These are phyloP conservation scores for Phytophthora boehmeriae DNA, from an alignment of 352 stramenopile genomes.

Conservation along the genomic window DNA sequence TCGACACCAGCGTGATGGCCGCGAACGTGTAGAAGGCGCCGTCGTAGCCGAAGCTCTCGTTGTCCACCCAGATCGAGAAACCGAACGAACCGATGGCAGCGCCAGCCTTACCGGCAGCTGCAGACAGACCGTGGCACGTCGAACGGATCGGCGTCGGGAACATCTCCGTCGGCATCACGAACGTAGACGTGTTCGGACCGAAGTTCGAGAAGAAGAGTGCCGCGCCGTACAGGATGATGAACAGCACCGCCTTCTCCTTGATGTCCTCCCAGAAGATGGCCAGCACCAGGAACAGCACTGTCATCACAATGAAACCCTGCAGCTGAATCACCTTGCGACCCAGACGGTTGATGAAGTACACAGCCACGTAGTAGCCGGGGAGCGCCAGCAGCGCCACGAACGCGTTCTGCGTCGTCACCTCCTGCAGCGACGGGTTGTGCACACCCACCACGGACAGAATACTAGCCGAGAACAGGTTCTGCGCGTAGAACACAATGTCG, in stretches of 20 bases:
- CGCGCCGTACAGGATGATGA: slow-evolving; percentile 78
- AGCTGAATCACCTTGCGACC: slow-evolving; percentile 79
- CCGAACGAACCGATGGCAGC: slow-evolving; percentile 73
- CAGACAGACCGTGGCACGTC: slow-evolving; percentile 89
- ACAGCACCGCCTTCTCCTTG: slow-evolving; percentile 52
- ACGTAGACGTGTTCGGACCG: slow-evolving; percentile 86
- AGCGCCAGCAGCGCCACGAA: slow-evolving; percentile 76
- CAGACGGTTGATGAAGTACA: slow-evolving; percentile 74
- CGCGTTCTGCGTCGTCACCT: slow-evolving; percentile 61
- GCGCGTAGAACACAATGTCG: slow-evolving; percentile 84
- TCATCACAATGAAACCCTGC: slow-evolving; percentile 75
- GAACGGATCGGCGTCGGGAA: slow-evolving; percentile 85
- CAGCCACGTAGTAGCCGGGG: slow-evolving; percentile 81
- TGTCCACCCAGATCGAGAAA: slow-evolving; percentile 69
- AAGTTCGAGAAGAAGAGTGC: slow-evolving; percentile 89
- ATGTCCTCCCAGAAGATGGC: slow-evolving; percentile 69
- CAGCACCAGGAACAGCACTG: slow-evolving; percentile 64
- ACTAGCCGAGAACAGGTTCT: slow-evolving; percentile 80
- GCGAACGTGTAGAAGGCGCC: slow-evolving; percentile 70
- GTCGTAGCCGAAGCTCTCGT: slow-evolving; percentile 58
- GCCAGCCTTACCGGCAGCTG: slow-evolving; percentile 86
- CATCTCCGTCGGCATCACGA: slow-evolving; percentile 91
- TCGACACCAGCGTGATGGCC: slow-evolving; percentile 54
- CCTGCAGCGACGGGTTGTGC: slow-evolving; percentile 51
- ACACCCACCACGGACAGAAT: slow-evolving; percentile 69